These are phyloP conservation scores for Amauroascus niger DNA, from an alignment of 2,329 filamentous ascomycete species.

Conservation along the genomic window DNA sequence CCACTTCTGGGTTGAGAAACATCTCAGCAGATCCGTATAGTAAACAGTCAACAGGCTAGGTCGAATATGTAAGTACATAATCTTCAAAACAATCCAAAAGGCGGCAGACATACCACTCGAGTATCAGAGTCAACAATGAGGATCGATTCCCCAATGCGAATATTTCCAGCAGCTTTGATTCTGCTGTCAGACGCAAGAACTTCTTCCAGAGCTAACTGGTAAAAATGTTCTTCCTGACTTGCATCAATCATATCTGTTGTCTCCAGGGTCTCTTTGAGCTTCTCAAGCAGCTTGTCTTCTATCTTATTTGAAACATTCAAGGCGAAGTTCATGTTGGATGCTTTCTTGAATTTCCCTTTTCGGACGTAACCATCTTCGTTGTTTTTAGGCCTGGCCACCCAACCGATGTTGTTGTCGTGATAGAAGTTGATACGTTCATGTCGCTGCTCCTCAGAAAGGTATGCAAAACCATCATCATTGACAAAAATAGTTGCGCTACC, in stretches of 20 bases:
- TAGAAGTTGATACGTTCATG: slow-evolving; percentile 41
- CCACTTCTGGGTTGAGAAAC: slow-evolving; percentile 59
- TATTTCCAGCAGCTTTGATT: slow-evolving; percentile 66
- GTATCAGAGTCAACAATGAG: slow-evolving; percentile 62
- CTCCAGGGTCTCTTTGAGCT: slow-evolving; percentile 11
- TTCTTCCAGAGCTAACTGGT: slow-evolving; percentile 28
- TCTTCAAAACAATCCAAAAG: neutral
- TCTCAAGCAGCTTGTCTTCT: slow-evolving; percentile 46
- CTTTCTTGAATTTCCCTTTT: slow-evolving; percentile 61
- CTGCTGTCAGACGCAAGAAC: slow-evolving; percentile 46
- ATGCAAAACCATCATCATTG: slow-evolving; percentile 34
- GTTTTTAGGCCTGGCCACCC: slow-evolving; percentile 43
- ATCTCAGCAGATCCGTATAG: slow-evolving; percentile 63
- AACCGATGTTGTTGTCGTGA: slow-evolving; percentile 43
- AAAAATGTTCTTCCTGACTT: slow-evolving; percentile 38
- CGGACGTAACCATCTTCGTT: slow-evolving; percentile 45
- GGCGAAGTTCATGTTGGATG: slow-evolving; percentile 67
- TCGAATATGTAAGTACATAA: neutral
- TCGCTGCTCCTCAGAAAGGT: slow-evolving; percentile 35
- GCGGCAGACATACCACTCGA: slow-evolving; percentile 38
- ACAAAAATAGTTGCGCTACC: slow-evolving; percentile 32
- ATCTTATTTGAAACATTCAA: slow-evolving; percentile 53
- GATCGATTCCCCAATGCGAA: slow-evolving; percentile 73
- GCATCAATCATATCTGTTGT: slow-evolving; percentile 24
- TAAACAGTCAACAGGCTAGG: slow-evolving; percentile 51